Conservation (phyloP, 2,329 filamentous ascomycete species). For the Ophiocordyceps polyrhachis-furcata region DNA sequence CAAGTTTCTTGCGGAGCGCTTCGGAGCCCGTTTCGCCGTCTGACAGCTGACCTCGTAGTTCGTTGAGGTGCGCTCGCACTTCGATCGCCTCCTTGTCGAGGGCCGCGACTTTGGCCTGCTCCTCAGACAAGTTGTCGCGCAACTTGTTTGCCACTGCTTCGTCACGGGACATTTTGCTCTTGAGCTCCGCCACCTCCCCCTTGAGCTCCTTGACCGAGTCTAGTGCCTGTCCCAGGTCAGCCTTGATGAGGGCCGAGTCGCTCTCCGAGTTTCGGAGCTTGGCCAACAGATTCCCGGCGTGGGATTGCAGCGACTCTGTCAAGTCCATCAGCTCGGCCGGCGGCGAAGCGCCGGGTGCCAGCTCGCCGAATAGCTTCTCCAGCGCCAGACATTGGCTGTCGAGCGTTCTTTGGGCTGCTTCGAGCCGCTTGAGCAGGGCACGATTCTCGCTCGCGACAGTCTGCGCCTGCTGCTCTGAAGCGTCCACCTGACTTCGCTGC, state of each 20-base stretch:
- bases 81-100: constrained; percentile 40
- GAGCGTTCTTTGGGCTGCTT: constrained; percentile 29
- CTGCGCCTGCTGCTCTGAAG: constrained; percentile 38
- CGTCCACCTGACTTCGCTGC: constrained; percentile 39
- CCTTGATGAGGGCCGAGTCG: constrained; percentile 37
- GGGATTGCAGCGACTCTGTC: constrained; percentile 38
- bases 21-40: constrained; percentile 75
- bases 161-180: constrained; percentile 30
- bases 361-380: constrained; percentile 36
- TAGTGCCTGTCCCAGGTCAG: constrained; percentile 44
- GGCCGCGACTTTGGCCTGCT: constrained; percentile 33
- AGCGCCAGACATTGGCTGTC: constrained; percentile 35
- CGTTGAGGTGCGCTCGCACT: constrained; percentile 48
- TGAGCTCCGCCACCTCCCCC: constrained; percentile 33
- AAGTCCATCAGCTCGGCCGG: constrained; percentile 40
- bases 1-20: constrained; percentile 52
- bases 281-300: constrained; percentile 38
- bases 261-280: constrained; percentile 41
- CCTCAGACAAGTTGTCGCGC: constrained; percentile 32
- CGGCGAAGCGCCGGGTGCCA: constrained; percentile 31
- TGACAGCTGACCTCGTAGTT: constrained; percentile 52
- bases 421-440: constrained; percentile 29
- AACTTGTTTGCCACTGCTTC: constrained; percentile 33
- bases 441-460: constrained; percentile 34
- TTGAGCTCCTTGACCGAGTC: constrained; percentile 35